A percentile compares a stretch with the other conserved stretches of the same genome.
Conservation (phyloP, 2,329 filamentous ascomycete genomes). For the Aurifilum marmelostoma region DNA sequence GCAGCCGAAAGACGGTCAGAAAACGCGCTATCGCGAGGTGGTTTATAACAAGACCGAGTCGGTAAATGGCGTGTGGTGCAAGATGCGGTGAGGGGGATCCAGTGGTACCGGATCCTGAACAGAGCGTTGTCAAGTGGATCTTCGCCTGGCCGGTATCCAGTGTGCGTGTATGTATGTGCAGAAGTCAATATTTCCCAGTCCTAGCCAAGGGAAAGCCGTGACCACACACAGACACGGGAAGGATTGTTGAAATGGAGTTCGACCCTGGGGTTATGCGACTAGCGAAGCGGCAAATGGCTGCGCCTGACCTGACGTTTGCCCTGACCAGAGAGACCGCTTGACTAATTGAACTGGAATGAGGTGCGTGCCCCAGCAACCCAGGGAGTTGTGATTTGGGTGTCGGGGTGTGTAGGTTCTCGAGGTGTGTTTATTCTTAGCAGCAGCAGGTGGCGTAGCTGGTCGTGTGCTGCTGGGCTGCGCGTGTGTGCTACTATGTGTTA, state of each 20-base stretch:
- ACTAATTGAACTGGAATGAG: slow-evolving; percentile 13
- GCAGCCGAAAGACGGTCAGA: slow-evolving; percentile 20
- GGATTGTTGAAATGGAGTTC: not conserved
- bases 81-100: slow-evolving; percentile 31
- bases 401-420: not conserved
- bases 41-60: slow-evolving; percentile 27
- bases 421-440: slow-evolving; percentile 19
- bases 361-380: slow-evolving; percentile 9
- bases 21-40: slow-evolving; percentile 23
- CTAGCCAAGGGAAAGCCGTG: not conserved
- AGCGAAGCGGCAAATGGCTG: slow-evolving; percentile 25
- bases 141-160: slow-evolving; percentile 2
- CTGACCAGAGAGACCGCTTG: not conserved
- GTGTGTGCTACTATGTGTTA: not conserved
- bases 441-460: slow-evolving; percentile 14
- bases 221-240: not conserved
- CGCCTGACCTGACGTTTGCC: slow-evolving; percentile 5
- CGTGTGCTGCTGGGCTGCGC: not conserved
- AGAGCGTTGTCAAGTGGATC: slow-evolving; percentile 28
- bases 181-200: slow-evolving; percentile 1
- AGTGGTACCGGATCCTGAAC: slow-evolving; percentile 23
- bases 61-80: slow-evolving; percentile 20
- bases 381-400: not conserved
- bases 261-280: slow-evolving; percentile 18
- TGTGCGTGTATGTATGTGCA: not conserved